Evolutionary conservation across 495 filamentous ascomycete species (phyloP).

Genomic region (Penicillium canariense): DNA sequence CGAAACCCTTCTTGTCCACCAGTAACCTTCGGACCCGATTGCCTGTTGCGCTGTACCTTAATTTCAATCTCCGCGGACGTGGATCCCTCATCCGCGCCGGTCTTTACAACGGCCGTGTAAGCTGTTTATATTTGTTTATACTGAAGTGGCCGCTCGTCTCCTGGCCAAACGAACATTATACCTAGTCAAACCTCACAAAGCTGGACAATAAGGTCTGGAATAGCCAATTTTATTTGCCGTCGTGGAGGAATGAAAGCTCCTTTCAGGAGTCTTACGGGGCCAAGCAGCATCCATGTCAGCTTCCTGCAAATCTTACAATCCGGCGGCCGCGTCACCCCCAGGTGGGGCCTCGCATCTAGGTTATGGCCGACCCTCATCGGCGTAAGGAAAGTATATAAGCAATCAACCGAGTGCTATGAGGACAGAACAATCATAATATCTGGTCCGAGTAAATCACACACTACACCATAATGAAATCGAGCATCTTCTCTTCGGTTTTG

Average conservation of each 20-base stretch:
- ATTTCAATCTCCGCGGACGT: neutral
- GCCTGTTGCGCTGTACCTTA: neutral
- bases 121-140: neutral
- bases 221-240: neutral
- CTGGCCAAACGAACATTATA: neutral
- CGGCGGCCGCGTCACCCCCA: conserved; percentile 3
- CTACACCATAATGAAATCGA: conserved; percentile 14
- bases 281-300: neutral
- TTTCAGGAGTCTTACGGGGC: neutral
- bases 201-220: too few relatives aligned
- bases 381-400: conserved; percentile 1
- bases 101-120: too few relatives aligned
- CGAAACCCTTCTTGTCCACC: too few relatives aligned
- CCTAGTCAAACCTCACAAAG: neutral
- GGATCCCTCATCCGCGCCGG: too few relatives aligned
- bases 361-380: neutral
- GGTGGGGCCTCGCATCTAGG: neutral
- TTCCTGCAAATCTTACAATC: neutral
- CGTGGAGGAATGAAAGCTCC: neutral
- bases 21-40: neutral
- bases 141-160: neutral
- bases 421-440: neutral
- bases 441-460: neutral
- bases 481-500: conserved; percentile 1
- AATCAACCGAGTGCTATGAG: neutral